phyloP scores from a whole-genome alignment of 2,329 filamentous ascomycete genomes.

The Ustulina deusta region DNA sequence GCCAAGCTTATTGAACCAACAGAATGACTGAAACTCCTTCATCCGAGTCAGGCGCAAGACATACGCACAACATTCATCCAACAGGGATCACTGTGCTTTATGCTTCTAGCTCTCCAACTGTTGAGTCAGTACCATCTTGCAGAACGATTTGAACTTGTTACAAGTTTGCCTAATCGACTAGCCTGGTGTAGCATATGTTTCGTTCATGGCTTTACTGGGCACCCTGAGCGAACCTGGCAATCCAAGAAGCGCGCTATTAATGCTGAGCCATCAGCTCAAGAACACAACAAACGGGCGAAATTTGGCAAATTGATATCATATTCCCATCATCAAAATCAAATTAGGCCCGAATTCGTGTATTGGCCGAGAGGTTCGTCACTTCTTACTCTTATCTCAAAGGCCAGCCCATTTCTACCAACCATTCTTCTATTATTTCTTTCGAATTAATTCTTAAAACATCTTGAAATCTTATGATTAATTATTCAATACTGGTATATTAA shows the following conservation, averaged over 20 bases:
- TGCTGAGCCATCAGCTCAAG: neutral
- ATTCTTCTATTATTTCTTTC: too few relatives aligned
- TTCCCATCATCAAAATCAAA: neutral
- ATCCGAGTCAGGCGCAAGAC: neutral
- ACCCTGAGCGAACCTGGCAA: conserved; percentile 30
- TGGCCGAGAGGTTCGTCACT: conserved; percentile 33
- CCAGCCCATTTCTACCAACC: neutral
- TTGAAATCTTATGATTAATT: too few relatives aligned
- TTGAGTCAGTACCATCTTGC: conserved; percentile 20
- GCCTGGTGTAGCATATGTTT: conserved; percentile 29
- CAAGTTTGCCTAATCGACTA: neutral
- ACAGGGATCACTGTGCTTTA: conserved; percentile 31
- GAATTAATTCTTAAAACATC: too few relatives aligned
- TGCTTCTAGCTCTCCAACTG: conserved; percentile 8
- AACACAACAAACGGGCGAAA: neutral
- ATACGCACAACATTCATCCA: conserved; percentile 7
- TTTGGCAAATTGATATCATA: neutral
- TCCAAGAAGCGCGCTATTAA: conserved; percentile 24
- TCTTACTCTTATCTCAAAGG: too few relatives aligned
- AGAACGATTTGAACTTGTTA: neutral
- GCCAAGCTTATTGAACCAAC: neutral
- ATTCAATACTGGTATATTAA: too few relatives aligned
- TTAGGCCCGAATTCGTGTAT: neutral
- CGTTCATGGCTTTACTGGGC: conserved; percentile 36
- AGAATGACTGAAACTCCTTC: neutral